Base-by-base conservation (phyloP, 192 early-diverging fungal genomes). In the Coemansia sp. region DNA sequence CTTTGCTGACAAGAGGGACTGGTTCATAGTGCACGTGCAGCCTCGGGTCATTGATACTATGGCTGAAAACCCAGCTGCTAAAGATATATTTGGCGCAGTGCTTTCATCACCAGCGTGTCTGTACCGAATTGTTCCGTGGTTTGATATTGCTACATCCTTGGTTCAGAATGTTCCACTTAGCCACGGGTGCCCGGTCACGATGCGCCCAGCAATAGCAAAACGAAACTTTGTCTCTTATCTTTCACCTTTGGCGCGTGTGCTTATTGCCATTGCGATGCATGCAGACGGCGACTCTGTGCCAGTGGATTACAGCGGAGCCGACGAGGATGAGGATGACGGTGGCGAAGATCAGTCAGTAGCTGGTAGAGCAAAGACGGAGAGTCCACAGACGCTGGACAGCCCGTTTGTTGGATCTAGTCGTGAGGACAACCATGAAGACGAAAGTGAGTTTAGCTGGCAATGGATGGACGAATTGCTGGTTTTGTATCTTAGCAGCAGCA, bases 1-100 rank as follows among this genome's bases (percentile, higher is more conserved):
- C n/a, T 82, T 82, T 74, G 74, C 79, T 1, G 71, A 72, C 37
- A 65, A 20, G 13, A 57, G 65, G 22, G 79, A 82, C 63, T 82
- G 79, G 79, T 82, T 82, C 54, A 4, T 70, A 10, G 63, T 51
- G 6, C 75, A 76, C 12, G 58, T 74, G 17, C 65, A 76, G 56
- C 71, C 65, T 5, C 44, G 19, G 45, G 55, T 71, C 12, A 25
- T 82, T 11, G 70, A 67, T 2, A 4, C 38, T 9, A 2, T 74
- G 41, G 25, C 68, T 1, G 66, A 65, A 7, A 63, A 54, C 60
- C 37, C 44, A n/a, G 59, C 43, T 4, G 66, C 74, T 14, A 71
- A 64, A 6, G 49, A 39, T 11, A 50, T 82, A 11, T 37, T 82
- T 42, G 64, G 60, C 6, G 74, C 66, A 9, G 32, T 75, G 11